phyloP scores from a whole-genome alignment of 2,329 filamentous ascomycete species.

The Stagonosporopsis chrysanthemi region DNA sequence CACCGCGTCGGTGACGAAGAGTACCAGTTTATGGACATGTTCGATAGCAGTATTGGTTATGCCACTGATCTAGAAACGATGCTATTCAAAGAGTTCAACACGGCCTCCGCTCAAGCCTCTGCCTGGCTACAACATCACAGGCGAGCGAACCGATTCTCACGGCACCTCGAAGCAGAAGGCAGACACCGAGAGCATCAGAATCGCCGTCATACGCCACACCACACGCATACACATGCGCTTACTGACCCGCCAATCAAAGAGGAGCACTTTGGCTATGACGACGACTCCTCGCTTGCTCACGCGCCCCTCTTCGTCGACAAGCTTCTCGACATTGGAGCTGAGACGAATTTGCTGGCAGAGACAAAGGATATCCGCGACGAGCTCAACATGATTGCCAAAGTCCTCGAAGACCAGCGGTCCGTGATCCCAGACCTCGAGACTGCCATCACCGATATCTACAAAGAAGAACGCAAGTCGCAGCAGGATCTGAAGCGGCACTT shows the following conservation, averaged over 20 bases:
- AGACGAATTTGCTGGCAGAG: constrained; percentile 68
- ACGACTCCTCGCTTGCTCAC: constrained; percentile 29
- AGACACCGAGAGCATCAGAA: constrained; percentile 43
- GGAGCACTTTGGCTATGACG: constrained; percentile 43
- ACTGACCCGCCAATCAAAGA: constrained; percentile 34
- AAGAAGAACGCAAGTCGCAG: constrained; percentile 48
- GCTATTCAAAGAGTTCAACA: constrained; percentile 68
- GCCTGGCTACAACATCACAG: constrained; percentile 62
- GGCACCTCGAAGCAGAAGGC: constrained; percentile 46
- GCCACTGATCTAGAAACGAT: constrained; percentile 59
- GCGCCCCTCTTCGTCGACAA: constrained; percentile 61
- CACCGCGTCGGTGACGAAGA: constrained; percentile 65
- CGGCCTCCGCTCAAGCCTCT: constrained; percentile 64
- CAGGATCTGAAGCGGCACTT: constrained; percentile 62
- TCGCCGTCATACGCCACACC: constrained; percentile 35
- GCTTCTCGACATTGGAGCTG: constrained; percentile 65
- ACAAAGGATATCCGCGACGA: constrained; percentile 74
- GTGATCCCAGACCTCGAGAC: constrained; percentile 58
- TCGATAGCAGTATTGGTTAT: constrained; percentile 67
- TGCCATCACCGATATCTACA: constrained; percentile 52
- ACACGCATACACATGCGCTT: constrained; percentile 40
- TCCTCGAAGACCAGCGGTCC: constrained; percentile 59
- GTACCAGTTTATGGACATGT: constrained; percentile 72
- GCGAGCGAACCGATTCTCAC: constrained; percentile 48
- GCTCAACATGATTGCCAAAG: constrained; percentile 66